phyloP scores from a whole-genome alignment of 2,329 filamentous ascomycete species.

The Pyrenochaeta sp. region DNA sequence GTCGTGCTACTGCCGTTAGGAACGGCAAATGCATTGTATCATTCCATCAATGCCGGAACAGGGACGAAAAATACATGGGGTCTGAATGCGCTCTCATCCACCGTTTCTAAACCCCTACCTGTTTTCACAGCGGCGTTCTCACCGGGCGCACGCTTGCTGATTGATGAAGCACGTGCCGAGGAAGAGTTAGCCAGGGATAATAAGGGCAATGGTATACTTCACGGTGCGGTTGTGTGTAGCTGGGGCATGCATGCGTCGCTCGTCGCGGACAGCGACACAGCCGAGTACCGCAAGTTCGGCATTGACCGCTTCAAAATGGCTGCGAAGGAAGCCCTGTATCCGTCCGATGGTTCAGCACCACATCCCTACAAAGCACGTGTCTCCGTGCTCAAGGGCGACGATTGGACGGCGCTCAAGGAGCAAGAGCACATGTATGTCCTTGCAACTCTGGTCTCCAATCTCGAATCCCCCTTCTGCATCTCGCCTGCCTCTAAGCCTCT shows the following conservation, averaged over 20 bases:
- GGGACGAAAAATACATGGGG: conserved; percentile 52
- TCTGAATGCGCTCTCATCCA: conserved; percentile 49
- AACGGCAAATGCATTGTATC: conserved; percentile 59
- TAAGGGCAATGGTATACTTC: conserved; percentile 48
- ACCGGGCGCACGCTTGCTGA: conserved; percentile 52
- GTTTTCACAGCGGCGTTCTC: conserved; percentile 57
- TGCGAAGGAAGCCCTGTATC: conserved; percentile 76
- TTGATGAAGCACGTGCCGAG: conserved; percentile 56
- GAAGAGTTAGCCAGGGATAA: conserved; percentile 35
- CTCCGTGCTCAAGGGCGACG: conserved; percentile 46
- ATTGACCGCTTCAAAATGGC: conserved; percentile 84
- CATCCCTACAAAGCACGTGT: conserved; percentile 67
- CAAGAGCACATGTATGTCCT: conserved; percentile 78
- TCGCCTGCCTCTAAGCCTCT: conserved; percentile 76
- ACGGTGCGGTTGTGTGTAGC: conserved; percentile 85
- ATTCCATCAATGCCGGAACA: conserved; percentile 52
- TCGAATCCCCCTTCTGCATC: conserved; percentile 84
- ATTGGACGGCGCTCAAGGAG: conserved; percentile 49
- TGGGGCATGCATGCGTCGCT: conserved; percentile 91
- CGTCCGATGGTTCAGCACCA: conserved; percentile 59
- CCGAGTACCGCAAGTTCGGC: conserved; percentile 79
- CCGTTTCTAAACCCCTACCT: conserved; percentile 49
- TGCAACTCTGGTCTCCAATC: conserved; percentile 77
- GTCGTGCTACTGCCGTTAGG: conserved; percentile 65
- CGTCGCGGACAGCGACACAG: conserved; percentile 90